phyloP scores from a whole-genome alignment of 2,329 filamentous ascomycete species.

The Alternaria sp. region DNA sequence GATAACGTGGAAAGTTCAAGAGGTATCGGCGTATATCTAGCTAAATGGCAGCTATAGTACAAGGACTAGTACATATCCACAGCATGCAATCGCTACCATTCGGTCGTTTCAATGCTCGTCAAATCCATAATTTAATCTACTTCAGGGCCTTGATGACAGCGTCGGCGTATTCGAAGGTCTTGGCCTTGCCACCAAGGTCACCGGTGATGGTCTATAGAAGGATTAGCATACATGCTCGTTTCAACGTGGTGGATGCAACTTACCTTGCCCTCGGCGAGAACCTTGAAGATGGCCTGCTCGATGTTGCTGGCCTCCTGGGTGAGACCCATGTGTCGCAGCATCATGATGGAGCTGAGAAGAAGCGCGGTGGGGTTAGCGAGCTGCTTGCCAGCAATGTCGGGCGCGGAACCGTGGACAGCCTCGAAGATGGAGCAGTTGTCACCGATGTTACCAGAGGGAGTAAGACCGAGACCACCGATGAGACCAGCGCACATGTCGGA shows the following conservation, averaged over 20 bases:
- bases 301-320: slow-evolving; percentile 84
- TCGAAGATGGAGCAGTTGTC: slow-evolving; percentile 99
- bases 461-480: slow-evolving; percentile 96
- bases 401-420: slow-evolving; percentile 96
- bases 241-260: slow-evolving; percentile 26
- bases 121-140: slow-evolving; percentile 41
- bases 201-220: slow-evolving; percentile 75
- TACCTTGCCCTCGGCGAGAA: slow-evolving; percentile 92
- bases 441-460: slow-evolving; percentile 97
- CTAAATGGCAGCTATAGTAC: slow-evolving; percentile 47
- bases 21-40: slow-evolving; percentile 30
- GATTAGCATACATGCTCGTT: slow-evolving; percentile 20
- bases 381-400: slow-evolving; percentile 94
- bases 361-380: slow-evolving; percentile 98
- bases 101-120: slow-evolving; percentile 37
- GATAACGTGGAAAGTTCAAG: slow-evolving; percentile 19
- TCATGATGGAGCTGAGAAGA: slow-evolving; percentile 97
- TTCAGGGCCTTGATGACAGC: slow-evolving; percentile 80
- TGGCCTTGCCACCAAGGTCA: slow-evolving; percentile 94
- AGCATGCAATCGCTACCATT: slow-evolving; percentile 47
- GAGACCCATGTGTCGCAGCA: slow-evolving; percentile 98
- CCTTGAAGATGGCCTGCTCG: slow-evolving; percentile 94
- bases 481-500: slow-evolving; percentile 99
- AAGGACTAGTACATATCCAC: slow-evolving; percentile 50
- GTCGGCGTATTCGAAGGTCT: slow-evolving; percentile 91